A percentile compares a stretch with the other conserved stretches of the same genome.
Evolutionary conservation across 2,329 filamentous ascomycete genomes (phyloP).

Genomic region (Curvularia sp.): DNA sequence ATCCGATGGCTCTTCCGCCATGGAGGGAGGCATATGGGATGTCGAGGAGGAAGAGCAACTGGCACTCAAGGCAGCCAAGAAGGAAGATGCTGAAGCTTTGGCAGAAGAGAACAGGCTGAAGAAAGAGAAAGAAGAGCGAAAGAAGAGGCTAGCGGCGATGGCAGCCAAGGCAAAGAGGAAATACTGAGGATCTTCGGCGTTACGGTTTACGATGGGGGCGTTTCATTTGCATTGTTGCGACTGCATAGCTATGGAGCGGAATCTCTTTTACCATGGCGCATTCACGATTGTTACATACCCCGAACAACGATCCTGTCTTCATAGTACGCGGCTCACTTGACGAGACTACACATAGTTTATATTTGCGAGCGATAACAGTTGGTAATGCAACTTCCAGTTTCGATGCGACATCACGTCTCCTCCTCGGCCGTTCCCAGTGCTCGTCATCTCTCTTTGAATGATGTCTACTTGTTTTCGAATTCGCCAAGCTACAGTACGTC

Average conservation of each 20-base stretch:
- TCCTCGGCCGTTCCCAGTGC: neutral
- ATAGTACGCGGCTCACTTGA: constrained; percentile 25
- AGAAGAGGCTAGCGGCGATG: constrained; percentile 43
- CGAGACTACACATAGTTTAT: constrained; percentile 28
- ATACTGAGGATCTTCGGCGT: constrained; percentile 38
- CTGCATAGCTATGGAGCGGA: constrained; percentile 46
- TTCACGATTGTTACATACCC: constrained; percentile 29
- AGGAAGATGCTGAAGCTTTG: constrained; percentile 72
- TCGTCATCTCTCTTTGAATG: neutral
- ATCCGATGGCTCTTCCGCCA: constrained; percentile 74
- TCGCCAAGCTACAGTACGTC: neutral
- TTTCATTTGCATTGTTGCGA: constrained; percentile 34
- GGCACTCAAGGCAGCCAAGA: constrained; percentile 68
- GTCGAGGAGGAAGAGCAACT: constrained; percentile 74
- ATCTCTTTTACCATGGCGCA: constrained; percentile 32
- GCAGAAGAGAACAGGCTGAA: constrained; percentile 59
- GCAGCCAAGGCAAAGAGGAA: constrained; percentile 43
- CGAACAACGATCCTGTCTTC: constrained; percentile 27
- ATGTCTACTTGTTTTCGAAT: neutral
- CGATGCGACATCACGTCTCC: constrained; percentile 7
- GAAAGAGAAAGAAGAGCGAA: constrained; percentile 48
- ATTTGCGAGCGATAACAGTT: constrained; percentile 16
- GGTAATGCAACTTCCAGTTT: constrained; percentile 13
- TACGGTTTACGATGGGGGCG: constrained; percentile 35
- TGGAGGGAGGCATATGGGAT: constrained; percentile 78